Base-by-base conservation (phyloP, 345 rosid species). In the Lenwebbia sp. region DNA sequence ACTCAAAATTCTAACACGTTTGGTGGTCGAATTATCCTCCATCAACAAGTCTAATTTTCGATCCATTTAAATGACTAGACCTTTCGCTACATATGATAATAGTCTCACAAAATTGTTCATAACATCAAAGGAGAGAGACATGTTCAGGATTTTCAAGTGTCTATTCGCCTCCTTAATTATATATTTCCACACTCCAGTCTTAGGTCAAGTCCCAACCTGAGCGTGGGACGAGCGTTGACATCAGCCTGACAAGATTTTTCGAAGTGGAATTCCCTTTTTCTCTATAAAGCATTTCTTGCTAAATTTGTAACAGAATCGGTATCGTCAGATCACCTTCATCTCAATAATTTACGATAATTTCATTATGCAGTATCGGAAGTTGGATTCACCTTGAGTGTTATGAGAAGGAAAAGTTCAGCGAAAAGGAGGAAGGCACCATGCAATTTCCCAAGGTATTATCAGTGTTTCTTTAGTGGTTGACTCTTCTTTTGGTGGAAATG, bases 401-500 rank as follows among this genome's bases (percentile, higher is more conserved):
- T 30, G 4, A 62, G 41, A 62, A 62, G 44, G 41, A 15, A 60
- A 14, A 14, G 74, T 60, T 60, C 40, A 7, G 41, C 75, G 22
- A 62, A 30, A 62, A 70, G 25, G 78, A 19, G 47, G 78, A 70
- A 37, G 78, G 21, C 44, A 51, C 21, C 33, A 49, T 30, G 12
- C 50, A 57, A 50, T 15, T 40, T 53, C 70, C 82, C 55, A 70
- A 37, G 78, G 78, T 37, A 37, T 70, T 19, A 54, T 30, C 55
- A 54, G 44, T 83, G 26, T 40, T 87, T 84, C 82, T 89, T 89
- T 85, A 89, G 89, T 89, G 86, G 94, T 92, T 91, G 92, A 92
- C 91, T 90, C 86, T 88, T 58, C 90, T 83, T 85, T 85, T 85
- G 86, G 88, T 86, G 89, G 88, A 85, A 85, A 33, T 82, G 86